Evolutionary conservation across 2,329 filamentous ascomycete genomes (phyloP), one percentile per base, ranked within the genome.

Genomic region (Fusarium sp.): DNA sequence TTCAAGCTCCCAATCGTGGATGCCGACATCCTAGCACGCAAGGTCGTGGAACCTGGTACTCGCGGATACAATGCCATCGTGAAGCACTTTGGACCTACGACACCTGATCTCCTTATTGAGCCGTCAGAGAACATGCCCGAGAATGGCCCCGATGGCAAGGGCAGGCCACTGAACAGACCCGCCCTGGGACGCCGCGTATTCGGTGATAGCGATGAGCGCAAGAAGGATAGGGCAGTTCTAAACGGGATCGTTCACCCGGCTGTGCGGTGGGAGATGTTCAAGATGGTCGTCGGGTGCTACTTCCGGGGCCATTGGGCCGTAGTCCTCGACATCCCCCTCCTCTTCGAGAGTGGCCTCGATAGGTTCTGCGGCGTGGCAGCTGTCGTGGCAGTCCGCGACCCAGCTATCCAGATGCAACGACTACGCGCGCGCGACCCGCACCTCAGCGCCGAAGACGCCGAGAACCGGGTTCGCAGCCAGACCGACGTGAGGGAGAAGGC

Each of bases 201-300:
- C 78, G 96, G 96, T 33, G 85, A 91, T 70, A 89, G 86, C 51
- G 87, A 90, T 27, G 90, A 93, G 72, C 85, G 86, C 61, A 86
- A 86, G 74, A 85, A 83, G 68, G 93, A 97, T 78, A 85, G 95
- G 25, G 88, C 85, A 57, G 89, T 91, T 29, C 85, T 99, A 13
- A 98, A 98, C 78, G 84, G 87, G 53, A 98, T 99, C 71, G 92
- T 98, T 55, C 96, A 99, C 78, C 96, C 96, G 0, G 93, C 93
- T 0, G 94, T 99, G 42, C 86, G 94, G 40, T 85, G 83, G 76
- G 93, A 92, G 78, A 95, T 97, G 86, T 93, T 93, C 79, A 88
- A 85, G 74, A 84, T 86, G 51, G 86, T 98, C 61, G 76, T 93
- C n/a, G 83, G 84, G 65, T 88, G 87, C 72, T 97, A 97, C 76